Evolutionary conservation across 2,329 filamentous ascomycete genomes (phyloP), one percentile per base, ranked within the genome.

Genomic region (Sporothrix mexicana): DNA sequence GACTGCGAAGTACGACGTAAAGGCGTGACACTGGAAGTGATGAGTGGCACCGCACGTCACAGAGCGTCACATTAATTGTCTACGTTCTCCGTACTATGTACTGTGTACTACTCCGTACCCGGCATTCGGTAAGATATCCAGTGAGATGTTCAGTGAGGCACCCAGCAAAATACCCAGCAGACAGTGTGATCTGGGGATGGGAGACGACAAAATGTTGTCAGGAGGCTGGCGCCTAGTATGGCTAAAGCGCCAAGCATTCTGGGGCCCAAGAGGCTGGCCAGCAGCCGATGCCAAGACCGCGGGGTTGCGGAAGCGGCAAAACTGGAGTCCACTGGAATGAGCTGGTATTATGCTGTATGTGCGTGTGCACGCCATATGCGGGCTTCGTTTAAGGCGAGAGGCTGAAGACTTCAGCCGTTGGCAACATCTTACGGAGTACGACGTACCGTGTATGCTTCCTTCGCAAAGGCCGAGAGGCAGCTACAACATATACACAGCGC

Each of bases 211-310:
- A n/a, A 30, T 5, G 51, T 20, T n/a, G 67, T 36, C 55, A 69
- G 53, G 17, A 53, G 51, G 62, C 30, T 36, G 12, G 70, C 41
- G 66, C 73, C 73, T 8, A 72, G 66, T 70, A 6, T 15, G 59
- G 73, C 17, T 66, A 72, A 70, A 12, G 57, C 61, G 70, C 70
- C 70, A 74, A 74, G 73, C 15, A 55, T 30, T 12, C 20, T 25
- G 20, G 15, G 12, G 61, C 41, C 41, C 36, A 36, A 43, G 8
- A 10, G 36, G n/a, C 25, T 59, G 25, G 67, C 68, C 30, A 70
- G 41, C 12, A 49, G 36, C 55, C 47, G 61, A 36, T 59, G 64
- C 64, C 66, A 70, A 70, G 53, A 51, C 59, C 25, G 36, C 49
- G 47, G 67, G 59, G 51, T 41, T 47, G 15, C 25, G 12, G 12